phyloP scores from a whole-genome alignment of 2,329 filamentous ascomycete genomes.

The Dryadomyces quercus-mongolicae region DNA sequence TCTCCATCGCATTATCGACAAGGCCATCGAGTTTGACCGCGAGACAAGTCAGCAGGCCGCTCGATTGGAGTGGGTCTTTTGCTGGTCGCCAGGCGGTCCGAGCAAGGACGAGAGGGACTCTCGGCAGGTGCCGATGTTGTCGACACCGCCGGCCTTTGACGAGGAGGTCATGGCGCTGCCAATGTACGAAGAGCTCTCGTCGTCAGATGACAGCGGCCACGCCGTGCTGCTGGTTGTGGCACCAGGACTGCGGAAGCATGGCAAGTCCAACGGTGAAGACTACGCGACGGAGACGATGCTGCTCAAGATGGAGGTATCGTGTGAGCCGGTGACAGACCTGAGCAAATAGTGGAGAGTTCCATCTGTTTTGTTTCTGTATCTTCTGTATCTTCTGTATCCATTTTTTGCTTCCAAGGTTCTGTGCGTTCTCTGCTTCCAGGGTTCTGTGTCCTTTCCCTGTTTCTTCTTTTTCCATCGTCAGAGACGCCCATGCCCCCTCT shows the following conservation, averaged over 20 bases:
- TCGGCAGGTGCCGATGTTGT: too few relatives aligned
- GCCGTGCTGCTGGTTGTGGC: slow-evolving; percentile 1
- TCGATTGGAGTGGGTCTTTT: slow-evolving; percentile 5
- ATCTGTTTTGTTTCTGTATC: too few relatives aligned
- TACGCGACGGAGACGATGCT: slow-evolving; percentile 5
- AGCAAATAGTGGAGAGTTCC: neutral
- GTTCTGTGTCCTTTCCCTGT: too few relatives aligned
- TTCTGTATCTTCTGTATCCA: too few relatives aligned
- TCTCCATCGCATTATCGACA: slow-evolving; percentile 4
- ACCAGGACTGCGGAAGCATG: slow-evolving; percentile 4
- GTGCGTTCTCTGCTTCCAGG: too few relatives aligned
- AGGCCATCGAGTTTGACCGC: slow-evolving; percentile 7
- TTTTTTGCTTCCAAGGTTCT: too few relatives aligned
- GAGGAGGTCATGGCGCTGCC: slow-evolving; percentile 1
- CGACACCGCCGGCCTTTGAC: neutral
- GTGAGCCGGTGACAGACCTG: slow-evolving; percentile 3
- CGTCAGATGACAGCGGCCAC: neutral
- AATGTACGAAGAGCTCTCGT: neutral
- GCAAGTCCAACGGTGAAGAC: slow-evolving; percentile 7
- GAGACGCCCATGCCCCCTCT: too few relatives aligned
- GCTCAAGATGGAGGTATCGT: slow-evolving; percentile 8
- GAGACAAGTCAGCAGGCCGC: slow-evolving; percentile 6
- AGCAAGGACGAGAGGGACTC: neutral
- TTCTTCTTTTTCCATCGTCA: too few relatives aligned
- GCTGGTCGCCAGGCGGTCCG: neutral